A percentile compares a stretch with the other conserved stretches of the same genome.
Conservation (phyloP, 345 rosid genomes). For the Sisymbrium altissimum region DNA sequence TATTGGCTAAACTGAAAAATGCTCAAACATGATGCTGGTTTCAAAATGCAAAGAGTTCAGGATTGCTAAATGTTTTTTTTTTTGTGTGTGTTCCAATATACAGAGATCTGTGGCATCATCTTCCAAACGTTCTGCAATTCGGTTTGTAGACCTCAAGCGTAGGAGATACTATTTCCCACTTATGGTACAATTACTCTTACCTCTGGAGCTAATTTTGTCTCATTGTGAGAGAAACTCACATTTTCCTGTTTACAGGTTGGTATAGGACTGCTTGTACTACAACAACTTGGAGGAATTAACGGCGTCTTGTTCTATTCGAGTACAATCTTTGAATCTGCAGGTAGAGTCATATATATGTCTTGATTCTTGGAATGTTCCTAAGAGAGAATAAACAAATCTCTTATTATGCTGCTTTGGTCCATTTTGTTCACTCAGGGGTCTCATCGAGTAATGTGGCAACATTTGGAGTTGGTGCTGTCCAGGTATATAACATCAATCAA, state of each 20-base stretch:
- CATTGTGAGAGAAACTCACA: constrained; percentile 11
- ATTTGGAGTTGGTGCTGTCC: constrained; percentile 69
- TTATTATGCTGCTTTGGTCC: background rate
- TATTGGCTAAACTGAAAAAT: constrained; percentile 25
- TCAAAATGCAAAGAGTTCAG: background rate
- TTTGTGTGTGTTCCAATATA: background rate
- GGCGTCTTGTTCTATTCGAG: constrained; percentile 94
- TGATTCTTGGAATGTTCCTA: constrained; percentile 2
- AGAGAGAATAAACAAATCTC: background rate
- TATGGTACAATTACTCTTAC: constrained; percentile 47
- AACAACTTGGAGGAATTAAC: constrained; percentile 92
- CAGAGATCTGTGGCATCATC: constrained; percentile 84
- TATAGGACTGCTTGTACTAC: constrained; percentile 77
- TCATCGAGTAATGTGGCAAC: constrained; percentile 71
- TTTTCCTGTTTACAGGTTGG: constrained; percentile 56
- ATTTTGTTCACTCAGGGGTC: constrained; percentile 46
- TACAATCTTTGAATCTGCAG: constrained; percentile 77
- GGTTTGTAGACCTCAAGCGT: constrained; percentile 82
- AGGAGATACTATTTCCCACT: constrained; percentile 95
- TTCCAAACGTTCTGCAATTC: constrained; percentile 63
- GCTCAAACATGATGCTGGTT: background rate
- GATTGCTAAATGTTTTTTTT: background rate
- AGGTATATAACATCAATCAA: constrained; percentile 47
- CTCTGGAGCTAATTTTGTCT: background rate
- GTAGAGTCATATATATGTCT: constrained; percentile 35